A percentile compares a stretch with the other conserved stretches of the same genome.
These are phyloP conservation scores for Stylosanthes scabra DNA, from an alignment of 331 rosid species.

Conservation along the genomic window DNA sequence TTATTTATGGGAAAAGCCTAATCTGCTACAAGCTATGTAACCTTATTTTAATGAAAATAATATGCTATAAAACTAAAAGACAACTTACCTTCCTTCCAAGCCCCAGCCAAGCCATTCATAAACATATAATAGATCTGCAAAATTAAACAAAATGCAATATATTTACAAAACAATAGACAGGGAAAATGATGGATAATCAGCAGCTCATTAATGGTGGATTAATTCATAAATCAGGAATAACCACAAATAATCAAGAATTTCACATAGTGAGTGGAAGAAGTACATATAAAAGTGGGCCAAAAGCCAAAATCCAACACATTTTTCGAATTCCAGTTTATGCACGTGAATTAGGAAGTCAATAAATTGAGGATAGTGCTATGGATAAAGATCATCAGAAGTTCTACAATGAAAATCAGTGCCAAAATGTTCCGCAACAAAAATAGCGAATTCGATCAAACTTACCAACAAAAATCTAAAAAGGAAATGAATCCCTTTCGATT, in stretches of 20 bases:
- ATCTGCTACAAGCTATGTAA: conserved; percentile 14
- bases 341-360: not conserved
- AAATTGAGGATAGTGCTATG: not conserved
- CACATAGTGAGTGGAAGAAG: conserved; percentile 16
- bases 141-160: conserved; percentile 30
- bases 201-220: conserved; percentile 20
- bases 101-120: conserved; percentile 59
- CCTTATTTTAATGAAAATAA: conserved; percentile 2
- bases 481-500: not conserved
- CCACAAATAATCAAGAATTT: conserved; percentile 2
- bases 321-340: not conserved
- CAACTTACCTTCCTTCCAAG: conserved; percentile 52
- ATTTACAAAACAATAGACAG: conserved; percentile 12
- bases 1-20: not conserved
- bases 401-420: not conserved
- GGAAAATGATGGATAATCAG: not conserved
- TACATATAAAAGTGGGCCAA: not conserved
- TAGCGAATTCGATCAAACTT: not conserved
- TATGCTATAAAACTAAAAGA: conserved; percentile 6
- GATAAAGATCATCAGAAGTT: not conserved
- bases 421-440: not conserved
- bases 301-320: not conserved
- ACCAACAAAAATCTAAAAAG: not conserved
- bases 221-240: not conserved
- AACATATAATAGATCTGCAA: conserved; percentile 42